Evolutionary conservation across 257 asterid species (phyloP).

Genomic region (Nyctanthes arbortristis): DNA sequence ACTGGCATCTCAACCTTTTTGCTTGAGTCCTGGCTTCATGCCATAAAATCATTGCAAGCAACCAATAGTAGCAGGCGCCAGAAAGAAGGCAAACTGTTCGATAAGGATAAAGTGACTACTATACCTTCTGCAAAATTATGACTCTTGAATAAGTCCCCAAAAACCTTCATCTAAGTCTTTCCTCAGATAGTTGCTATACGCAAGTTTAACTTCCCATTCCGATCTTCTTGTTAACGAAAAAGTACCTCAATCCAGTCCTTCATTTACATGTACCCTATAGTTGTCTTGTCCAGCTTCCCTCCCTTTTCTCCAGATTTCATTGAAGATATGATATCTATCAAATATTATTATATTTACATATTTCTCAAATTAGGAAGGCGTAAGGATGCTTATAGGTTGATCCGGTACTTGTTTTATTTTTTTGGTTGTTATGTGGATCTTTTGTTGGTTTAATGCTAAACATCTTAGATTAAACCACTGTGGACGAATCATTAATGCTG

Average conservation of each 20-base stretch:
- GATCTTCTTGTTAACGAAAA: background rate
- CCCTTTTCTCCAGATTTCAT: background rate
- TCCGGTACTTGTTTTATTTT: background rate
- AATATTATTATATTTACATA: too few relatives aligned
- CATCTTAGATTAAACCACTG: background rate
- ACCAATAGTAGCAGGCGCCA: background rate
- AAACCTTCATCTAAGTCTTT: background rate
- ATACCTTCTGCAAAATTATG: background rate
- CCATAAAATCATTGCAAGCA: background rate
- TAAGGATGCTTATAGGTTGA: background rate
- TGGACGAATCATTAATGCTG: background rate
- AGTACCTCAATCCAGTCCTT: too few relatives aligned
- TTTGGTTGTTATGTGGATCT: background rate
- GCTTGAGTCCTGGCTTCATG: background rate
- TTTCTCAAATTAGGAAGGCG: background rate
- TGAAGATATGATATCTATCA: background rate
- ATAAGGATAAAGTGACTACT: background rate
- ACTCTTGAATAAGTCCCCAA: background rate
- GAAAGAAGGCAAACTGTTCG: background rate
- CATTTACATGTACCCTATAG: too few relatives aligned
- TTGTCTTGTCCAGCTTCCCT: background rate
- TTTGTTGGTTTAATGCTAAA: background rate
- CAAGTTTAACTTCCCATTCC: background rate
- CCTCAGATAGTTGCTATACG: background rate
- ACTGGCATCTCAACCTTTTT: background rate